phyloP scores from a whole-genome alignment of 257 asterid genomes.

The Agastache rugosa region DNA sequence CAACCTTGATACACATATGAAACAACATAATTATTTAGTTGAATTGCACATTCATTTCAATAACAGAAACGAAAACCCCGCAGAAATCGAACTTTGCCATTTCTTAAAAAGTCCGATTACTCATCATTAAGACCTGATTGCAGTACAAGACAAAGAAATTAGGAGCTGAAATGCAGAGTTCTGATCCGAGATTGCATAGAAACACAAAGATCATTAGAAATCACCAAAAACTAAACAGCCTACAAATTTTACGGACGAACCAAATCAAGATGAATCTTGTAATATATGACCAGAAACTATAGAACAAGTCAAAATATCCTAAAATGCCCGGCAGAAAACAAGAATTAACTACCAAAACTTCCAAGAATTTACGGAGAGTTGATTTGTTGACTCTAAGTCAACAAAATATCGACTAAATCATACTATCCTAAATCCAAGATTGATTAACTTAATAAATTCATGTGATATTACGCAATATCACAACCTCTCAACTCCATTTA shows the following conservation, averaged over 20 bases:
- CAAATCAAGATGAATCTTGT: conserved; percentile 27
- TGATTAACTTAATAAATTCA: conserved; percentile 18
- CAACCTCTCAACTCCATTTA: conserved; percentile 23
- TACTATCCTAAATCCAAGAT: conserved; percentile 25
- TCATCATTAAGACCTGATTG: not conserved
- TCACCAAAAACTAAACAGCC: conserved; percentile 15
- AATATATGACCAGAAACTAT: not conserved
- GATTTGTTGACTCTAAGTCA: conserved; percentile 57
- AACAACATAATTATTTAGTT: conserved; percentile 24
- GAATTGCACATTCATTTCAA: conserved; percentile 3
- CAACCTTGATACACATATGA: not conserved
- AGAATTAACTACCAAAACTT: conserved; percentile 27
- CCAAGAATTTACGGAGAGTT: conserved; percentile 29
- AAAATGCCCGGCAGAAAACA: conserved; percentile 34
- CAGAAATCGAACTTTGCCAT: not conserved
- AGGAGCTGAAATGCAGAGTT: conserved; percentile 13
- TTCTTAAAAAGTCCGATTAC: not conserved
- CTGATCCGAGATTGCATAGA: conserved; percentile 25
- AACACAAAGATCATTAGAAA: conserved; percentile 29
- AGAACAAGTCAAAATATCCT: conserved; percentile 30
- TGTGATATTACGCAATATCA: conserved; percentile 37
- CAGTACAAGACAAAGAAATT: not conserved
- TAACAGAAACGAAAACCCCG: conserved; percentile 4
- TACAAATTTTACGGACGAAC: not conserved
- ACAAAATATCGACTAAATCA: conserved; percentile 38